phyloP scores from a whole-genome alignment of 2,329 filamentous ascomycete species.

The Exophiala sp. region DNA sequence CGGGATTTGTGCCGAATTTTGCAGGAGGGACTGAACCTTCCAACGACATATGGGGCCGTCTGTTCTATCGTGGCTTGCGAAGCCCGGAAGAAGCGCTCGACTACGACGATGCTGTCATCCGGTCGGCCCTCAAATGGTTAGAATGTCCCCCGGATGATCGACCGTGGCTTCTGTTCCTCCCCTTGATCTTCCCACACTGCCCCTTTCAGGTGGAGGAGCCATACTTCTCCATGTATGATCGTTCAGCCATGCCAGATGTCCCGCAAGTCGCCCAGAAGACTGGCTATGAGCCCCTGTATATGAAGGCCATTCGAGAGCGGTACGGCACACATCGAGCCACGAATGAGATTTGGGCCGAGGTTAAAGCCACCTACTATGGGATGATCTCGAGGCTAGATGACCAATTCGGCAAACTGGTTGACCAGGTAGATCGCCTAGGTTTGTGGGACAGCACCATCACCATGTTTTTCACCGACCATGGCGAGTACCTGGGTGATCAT shows the following conservation, averaged over 20 bases:
- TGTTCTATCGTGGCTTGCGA: conserved; percentile 38
- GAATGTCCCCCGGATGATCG: conserved; percentile 38
- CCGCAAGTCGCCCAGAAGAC: conserved; percentile 32
- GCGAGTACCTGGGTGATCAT: conserved; percentile 46
- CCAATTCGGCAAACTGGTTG: conserved; percentile 38
- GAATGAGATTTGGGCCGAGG: conserved; percentile 40
- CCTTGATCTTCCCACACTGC: conserved; percentile 39
- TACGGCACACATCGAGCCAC: conserved; percentile 41
- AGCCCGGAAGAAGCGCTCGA: conserved; percentile 38
- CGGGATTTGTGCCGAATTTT: conserved; percentile 6
- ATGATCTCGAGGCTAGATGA: conserved; percentile 45
- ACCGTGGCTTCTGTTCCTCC: conserved; percentile 9
- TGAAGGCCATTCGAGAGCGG: conserved; percentile 34
- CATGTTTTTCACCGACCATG: conserved; percentile 34
- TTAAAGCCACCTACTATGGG: conserved; percentile 44
- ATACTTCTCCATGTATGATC: conserved; percentile 45
- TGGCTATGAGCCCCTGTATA: conserved; percentile 42
- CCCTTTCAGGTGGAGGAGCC: conserved; percentile 47
- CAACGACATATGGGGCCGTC: conserved; percentile 15
- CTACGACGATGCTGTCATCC: conserved; percentile 43
- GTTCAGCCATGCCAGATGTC: conserved; percentile 28
- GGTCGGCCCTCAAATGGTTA: conserved; percentile 42
- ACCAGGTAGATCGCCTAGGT: not conserved
- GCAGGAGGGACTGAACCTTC: not conserved
- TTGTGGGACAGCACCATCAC: conserved; percentile 28